Conservation (phyloP, 2,329 filamentous ascomycete species). For the Fusarium sp. region DNA sequence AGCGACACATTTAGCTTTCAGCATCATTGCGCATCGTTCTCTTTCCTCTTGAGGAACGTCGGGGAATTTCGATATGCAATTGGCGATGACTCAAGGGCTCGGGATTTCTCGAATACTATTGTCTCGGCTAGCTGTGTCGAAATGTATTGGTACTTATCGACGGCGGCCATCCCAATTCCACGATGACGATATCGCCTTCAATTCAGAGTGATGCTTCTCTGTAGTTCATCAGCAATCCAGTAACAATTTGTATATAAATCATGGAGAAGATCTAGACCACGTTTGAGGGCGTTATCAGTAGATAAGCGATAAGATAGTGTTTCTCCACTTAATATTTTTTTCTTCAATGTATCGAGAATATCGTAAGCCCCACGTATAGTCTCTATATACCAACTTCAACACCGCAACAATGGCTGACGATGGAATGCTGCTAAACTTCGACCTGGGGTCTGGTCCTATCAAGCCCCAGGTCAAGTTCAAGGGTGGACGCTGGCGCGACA, state of each 20-base stretch:
- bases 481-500: constrained; percentile 93
- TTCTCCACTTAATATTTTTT: constrained; percentile 28
- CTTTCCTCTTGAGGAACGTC: constrained; percentile 20
- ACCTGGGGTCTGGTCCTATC: constrained; percentile 75
- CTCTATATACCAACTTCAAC: constrained; percentile 30
- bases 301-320: constrained; percentile 12
- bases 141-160: neutral
- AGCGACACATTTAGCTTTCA: constrained; percentile 9
- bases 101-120: constrained; percentile 6
- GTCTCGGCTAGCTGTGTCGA: neutral
- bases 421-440: constrained; percentile 94
- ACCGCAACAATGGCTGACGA: constrained; percentile 81
- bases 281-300: constrained; percentile 41
- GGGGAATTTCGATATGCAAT: constrained; percentile 9
- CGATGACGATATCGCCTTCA: constrained; percentile 9
- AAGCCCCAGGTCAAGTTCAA: constrained; percentile 75
- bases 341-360: constrained; percentile 28
- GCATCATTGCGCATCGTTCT: constrained; percentile 28
- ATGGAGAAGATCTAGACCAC: constrained; percentile 5
- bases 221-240: neutral
- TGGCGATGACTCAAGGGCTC: neutral
- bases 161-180: constrained; percentile 3
- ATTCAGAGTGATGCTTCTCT: constrained; percentile 13
- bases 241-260: neutral
- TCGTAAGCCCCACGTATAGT: constrained; percentile 39